phyloP scores from a whole-genome alignment of 2,329 filamentous ascomycete genomes.

The Fusarium devonianum region DNA sequence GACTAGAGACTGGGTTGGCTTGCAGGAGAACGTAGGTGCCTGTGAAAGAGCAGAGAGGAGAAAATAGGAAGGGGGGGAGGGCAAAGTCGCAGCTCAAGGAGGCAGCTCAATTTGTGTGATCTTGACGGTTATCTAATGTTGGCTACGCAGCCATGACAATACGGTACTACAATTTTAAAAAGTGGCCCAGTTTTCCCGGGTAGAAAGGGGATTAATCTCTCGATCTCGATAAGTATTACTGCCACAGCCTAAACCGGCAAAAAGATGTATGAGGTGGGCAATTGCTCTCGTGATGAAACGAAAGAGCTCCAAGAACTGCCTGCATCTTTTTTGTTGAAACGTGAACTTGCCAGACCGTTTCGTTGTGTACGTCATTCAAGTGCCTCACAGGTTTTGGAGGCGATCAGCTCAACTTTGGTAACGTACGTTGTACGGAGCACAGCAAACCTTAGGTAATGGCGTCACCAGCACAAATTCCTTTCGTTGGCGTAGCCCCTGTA shows the following conservation, averaged over 20 bases:
- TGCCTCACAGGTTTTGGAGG: too few species aligned
- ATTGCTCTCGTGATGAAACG: constrained; percentile 32
- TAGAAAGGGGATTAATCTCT: constrained; percentile 22
- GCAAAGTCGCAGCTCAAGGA: background rate
- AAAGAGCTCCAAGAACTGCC: too few species aligned
- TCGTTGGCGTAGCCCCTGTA: too few species aligned
- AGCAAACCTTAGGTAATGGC: too few species aligned
- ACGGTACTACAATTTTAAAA: constrained; percentile 35
- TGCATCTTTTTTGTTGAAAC: too few species aligned
- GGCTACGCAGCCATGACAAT: constrained; percentile 17
- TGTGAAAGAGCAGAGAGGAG: too few species aligned
- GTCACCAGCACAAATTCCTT: too few species aligned
- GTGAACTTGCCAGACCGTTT: too few species aligned
- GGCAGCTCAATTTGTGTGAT: background rate
- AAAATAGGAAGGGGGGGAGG: background rate
- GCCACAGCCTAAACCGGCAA: background rate
- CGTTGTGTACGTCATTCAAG: too few species aligned
- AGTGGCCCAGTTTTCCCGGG: constrained; percentile 26
- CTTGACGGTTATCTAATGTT: background rate
- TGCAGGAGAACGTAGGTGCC: background rate
- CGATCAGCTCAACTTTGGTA: too few species aligned
- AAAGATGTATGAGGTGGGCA: constrained; percentile 26
- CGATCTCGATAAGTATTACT: constrained; percentile 23
- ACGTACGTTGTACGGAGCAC: too few species aligned
- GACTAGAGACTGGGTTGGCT: background rate